Evolutionary conservation across 208 protist genomes (phyloP).

Genomic region (Trypanosoma theileri): DNA sequence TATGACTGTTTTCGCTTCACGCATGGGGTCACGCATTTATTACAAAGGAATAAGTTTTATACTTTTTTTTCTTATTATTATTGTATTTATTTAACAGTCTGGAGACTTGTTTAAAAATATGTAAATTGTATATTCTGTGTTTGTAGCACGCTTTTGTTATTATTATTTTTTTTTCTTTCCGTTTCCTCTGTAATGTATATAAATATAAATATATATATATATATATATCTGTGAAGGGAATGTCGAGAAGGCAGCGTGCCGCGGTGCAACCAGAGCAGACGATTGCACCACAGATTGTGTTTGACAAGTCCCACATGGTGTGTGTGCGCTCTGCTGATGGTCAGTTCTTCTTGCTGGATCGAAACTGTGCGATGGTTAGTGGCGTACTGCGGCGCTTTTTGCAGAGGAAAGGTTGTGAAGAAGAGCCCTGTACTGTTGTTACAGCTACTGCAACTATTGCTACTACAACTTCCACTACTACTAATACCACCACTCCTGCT

Average conservation of each 20-base stretch:
- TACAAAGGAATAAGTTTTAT: no score
- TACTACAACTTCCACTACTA: neutral
- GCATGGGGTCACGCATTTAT: no score
- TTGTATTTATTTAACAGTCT: no score
- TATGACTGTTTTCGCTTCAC: no score
- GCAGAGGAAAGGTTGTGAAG: constrained; percentile 7
- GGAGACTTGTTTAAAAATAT: no score
- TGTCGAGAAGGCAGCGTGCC: constrained; percentile 14
- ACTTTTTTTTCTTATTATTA: no score
- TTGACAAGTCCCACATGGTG: constrained; percentile 49
- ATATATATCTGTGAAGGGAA: constrained; percentile 1
- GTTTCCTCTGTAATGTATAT: constrained; percentile 3
- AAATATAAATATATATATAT: constrained; percentile 13
- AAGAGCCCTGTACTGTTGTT: neutral
- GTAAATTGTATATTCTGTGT: neutral
- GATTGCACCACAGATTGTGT: constrained; percentile 19
- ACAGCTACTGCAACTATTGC: neutral
- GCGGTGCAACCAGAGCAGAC: constrained; percentile 10
- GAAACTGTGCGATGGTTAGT: constrained; percentile 74
- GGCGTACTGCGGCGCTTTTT: constrained; percentile 28
- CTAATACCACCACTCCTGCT: neutral
- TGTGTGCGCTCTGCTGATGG: constrained; percentile 58
- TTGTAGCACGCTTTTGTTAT: neutral
- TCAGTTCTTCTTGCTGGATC: constrained; percentile 61
- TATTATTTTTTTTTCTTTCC: neutral